Base-by-base conservation (phyloP, 2,329 filamentous ascomycete species). In the Graphiopsis chlorocephala region DNA sequence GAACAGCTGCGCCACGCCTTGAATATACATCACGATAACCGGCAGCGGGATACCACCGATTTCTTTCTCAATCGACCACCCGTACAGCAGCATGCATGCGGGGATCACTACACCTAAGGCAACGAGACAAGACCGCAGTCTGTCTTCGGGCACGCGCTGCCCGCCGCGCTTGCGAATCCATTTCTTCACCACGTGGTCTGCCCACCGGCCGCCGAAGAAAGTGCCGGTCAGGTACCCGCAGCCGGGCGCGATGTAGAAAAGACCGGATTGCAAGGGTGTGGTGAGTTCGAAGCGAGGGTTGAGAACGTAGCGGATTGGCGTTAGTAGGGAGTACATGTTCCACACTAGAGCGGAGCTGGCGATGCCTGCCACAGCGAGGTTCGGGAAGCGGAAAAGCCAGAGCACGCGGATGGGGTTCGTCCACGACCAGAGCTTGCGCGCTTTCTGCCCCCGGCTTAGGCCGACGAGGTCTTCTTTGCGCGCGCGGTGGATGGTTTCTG, bases 161-260 rank as follows among this genome's bases (percentile, higher is more conserved):
- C 87, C 86, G 33, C 66, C 66, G 6, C 85, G 83, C 66, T 85
- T 87, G 10, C 76, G 76, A 56, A 90, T 90, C 80, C 85, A 91
- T 65, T 83, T 83, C 67, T 85, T 86, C 11, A 91, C 89, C 0
- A 85, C 83, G 67, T 84, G 79, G 73, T 92, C 90, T 0, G 90
- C 88, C 80, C 86, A 90, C 28, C 86, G 83, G 0, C 90, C 90
- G n/a, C 90, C 90, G 64, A 90, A 80, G 70, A 92, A 86, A 0
- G 88, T 90, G 0, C 90, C 89, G 0, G 86, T 63, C 0, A 92
- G 76, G 71, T 91, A 92, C 0, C 90, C 90, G 57, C 82, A 83
- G 0, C 90, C 90, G 0, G 90, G 90, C 0, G 89, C 88, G 23
- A 93, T 84, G 73, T 91, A 93, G 76, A 93, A 91, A 1, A 92